phyloP scores from a whole-genome alignment of 2,329 filamentous ascomycete genomes.

The Celoporthe dispersa region DNA sequence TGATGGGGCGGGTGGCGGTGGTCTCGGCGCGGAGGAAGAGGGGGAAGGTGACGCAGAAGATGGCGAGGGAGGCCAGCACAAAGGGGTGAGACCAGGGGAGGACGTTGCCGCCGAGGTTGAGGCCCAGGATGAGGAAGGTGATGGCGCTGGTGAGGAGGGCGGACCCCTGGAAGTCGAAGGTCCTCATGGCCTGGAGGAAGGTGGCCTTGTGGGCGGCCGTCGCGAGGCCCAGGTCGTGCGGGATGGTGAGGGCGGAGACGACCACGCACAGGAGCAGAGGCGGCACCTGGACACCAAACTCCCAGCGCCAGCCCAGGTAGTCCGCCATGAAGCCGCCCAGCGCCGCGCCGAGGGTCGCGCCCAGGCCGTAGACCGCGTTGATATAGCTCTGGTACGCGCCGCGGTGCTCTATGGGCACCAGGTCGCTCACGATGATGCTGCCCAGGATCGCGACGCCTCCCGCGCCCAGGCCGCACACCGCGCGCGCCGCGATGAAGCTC shows the following conservation, averaged over 20 bases:
- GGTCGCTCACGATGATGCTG: slow-evolving; percentile 72
- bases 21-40: slow-evolving; percentile 58
- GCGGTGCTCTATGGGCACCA: slow-evolving; percentile 72
- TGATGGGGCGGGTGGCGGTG: slow-evolving; percentile 57
- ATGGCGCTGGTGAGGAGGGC: slow-evolving; percentile 56
- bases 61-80: slow-evolving; percentile 54
- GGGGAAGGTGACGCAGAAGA: slow-evolving; percentile 54
- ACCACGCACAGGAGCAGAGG: slow-evolving; percentile 51
- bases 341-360: slow-evolving; percentile 65
- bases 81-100: slow-evolving; percentile 65
- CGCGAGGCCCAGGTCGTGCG: slow-evolving; percentile 55
- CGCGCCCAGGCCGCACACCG: slow-evolving; percentile 73
- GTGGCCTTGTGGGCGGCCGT: slow-evolving; percentile 46
- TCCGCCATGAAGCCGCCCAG: slow-evolving; percentile 73
- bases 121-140: slow-evolving; percentile 61
- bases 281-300: slow-evolving; percentile 67
- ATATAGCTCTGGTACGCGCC: slow-evolving; percentile 71
- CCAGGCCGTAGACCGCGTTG: slow-evolving; percentile 67
- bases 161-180: slow-evolving; percentile 63
- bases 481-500: slow-evolving; percentile 72
- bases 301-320: slow-evolving; percentile 73
- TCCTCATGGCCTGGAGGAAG: slow-evolving; percentile 53
- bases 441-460: slow-evolving; percentile 72
- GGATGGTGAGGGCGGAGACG: slow-evolving; percentile 53
- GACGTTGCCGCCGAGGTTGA: slow-evolving; percentile 68